These are phyloP conservation scores for Sicyos edulis DNA, from an alignment of 306 rosid genomes.

Conservation along the genomic window DNA sequence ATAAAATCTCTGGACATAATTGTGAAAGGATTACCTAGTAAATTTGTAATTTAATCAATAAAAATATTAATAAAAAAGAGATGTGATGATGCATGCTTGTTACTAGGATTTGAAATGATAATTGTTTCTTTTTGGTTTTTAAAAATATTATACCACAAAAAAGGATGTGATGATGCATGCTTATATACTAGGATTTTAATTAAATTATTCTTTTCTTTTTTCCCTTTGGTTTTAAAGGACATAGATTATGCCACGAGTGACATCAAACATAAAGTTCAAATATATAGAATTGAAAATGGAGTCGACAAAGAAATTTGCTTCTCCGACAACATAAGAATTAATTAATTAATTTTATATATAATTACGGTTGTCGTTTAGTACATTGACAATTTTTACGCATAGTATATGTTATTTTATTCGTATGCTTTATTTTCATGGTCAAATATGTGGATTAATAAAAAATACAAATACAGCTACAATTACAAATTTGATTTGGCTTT, in stretches of 20 bases:
- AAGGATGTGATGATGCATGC: background rate
- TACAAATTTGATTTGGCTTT: constrained; percentile 13
- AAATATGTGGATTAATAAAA: background rate
- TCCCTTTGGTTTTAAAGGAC: too few relatives aligned
- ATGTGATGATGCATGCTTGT: too few relatives aligned
- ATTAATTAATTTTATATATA: too few relatives aligned
- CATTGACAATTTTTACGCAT: background rate
- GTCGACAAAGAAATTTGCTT: background rate
- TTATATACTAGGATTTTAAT: background rate
- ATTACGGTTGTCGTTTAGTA: background rate
- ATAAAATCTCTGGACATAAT: too few relatives aligned
- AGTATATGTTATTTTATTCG: background rate
- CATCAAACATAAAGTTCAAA: background rate
- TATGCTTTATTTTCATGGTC: constrained; percentile 1
- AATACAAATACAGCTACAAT: background rate
- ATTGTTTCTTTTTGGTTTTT: too few relatives aligned
- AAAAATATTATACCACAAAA: too few relatives aligned
- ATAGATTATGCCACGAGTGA: background rate
- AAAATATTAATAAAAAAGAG: too few relatives aligned
- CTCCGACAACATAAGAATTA: background rate
- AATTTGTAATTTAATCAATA: too few relatives aligned
- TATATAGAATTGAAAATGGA: background rate
- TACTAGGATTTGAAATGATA: too few relatives aligned
- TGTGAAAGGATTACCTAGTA: too few relatives aligned
- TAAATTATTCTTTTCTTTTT: too few relatives aligned